These are phyloP conservation scores for Nakaseomyces bracarensis DNA, from an alignment of 1,139 yeast species.

Conservation along the genomic window DNA sequence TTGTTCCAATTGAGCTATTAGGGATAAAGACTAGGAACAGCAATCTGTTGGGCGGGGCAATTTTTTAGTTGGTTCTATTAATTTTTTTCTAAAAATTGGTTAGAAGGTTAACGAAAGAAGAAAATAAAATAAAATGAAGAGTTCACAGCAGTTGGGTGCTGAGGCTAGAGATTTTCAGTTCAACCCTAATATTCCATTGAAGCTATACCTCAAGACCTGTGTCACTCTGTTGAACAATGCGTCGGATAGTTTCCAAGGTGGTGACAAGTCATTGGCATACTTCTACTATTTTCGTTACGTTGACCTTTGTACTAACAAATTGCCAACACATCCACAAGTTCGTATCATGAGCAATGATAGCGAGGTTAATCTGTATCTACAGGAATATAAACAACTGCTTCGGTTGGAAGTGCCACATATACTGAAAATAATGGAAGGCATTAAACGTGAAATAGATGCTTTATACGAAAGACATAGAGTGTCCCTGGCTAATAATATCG, in stretches of 20 bases:
- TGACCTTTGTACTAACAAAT: slow-evolving; percentile 27
- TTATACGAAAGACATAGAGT: slow-evolving; percentile 18
- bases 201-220: slow-evolving; percentile 28
- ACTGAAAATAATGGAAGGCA: slow-evolving; percentile 23
- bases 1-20: too few relatives aligned
- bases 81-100: neutral
- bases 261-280: slow-evolving; percentile 22
- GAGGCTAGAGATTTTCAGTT: slow-evolving; percentile 28
- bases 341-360: slow-evolving; percentile 4
- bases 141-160: slow-evolving; percentile 16
- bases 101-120: neutral
- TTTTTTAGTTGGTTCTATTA: neutral
- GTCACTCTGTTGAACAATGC: slow-evolving; percentile 28
- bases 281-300: slow-evolving; percentile 27
- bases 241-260: slow-evolving; percentile 21
- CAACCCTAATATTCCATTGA: slow-evolving; percentile 25
- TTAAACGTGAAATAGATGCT: slow-evolving; percentile 19
- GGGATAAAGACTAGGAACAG: too few relatives aligned
- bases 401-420: slow-evolving; percentile 30
- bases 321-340: slow-evolving; percentile 26
- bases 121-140: neutral
- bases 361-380: slow-evolving; percentile 11
- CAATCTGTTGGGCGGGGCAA: too few relatives aligned
- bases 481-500: slow-evolving; percentile 26
- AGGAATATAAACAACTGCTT: slow-evolving; percentile 26